Conservation (phyloP, 306 rosid species). For the Rosa lucieae region DNA sequence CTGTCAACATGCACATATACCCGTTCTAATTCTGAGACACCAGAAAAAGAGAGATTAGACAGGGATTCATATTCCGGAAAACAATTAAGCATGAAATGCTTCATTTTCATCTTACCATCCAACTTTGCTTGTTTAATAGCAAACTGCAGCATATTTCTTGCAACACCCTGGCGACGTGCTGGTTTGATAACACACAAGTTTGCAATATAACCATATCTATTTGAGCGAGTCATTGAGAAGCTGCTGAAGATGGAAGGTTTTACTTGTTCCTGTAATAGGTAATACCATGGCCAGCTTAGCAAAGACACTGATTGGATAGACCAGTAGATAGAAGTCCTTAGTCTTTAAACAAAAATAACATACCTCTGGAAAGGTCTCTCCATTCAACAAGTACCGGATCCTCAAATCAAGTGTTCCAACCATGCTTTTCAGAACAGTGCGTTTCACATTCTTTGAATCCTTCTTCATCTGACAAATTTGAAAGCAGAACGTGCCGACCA, state of each 20-base stretch:
- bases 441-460: conserved; percentile 60
- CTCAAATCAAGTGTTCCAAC: conserved; percentile 93
- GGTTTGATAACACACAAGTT: conserved; percentile 76
- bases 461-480: conserved; percentile 72
- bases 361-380: conserved; percentile 97
- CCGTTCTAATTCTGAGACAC: conserved; percentile 54
- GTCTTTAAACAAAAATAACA: conserved; percentile 12
- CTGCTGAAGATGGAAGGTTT: conserved; percentile 57
- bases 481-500: conserved; percentile 4
- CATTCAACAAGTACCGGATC: conserved; percentile 61
- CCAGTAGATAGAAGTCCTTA: neutral
- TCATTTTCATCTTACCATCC: conserved; percentile 46
- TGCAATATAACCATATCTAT: conserved; percentile 75
- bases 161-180: conserved; percentile 81
- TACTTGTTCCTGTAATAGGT: conserved; percentile 55
- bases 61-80: neutral
- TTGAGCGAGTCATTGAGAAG: conserved; percentile 46
- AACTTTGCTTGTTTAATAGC: conserved; percentile 68
- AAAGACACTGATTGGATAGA: conserved; percentile 19
- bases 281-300: conserved; percentile 17
- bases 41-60: conserved; percentile 15
- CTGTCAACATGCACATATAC: conserved; percentile 78
- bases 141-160: conserved; percentile 75
- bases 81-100: conserved; percentile 1
- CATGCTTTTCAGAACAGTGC: conserved; percentile 58